Evolutionary conservation across 2,329 filamentous ascomycete species (phyloP), one percentile per base, ranked within the genome.

Genomic region (Cytospora piceicola): DNA sequence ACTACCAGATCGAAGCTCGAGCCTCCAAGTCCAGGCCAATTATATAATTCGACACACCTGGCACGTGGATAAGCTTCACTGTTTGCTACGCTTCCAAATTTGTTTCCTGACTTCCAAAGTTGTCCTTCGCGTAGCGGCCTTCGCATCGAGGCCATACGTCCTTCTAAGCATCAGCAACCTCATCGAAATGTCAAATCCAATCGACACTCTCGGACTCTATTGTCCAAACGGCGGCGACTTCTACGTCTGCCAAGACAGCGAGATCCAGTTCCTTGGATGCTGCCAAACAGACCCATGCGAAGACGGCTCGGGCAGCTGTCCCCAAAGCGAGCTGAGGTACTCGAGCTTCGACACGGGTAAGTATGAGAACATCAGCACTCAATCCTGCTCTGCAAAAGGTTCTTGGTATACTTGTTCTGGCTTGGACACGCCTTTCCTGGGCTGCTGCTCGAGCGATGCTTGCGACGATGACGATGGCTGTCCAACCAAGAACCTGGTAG

Each of bases 231-330:
- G 71, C 6, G 74, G 75, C 30, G 34, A 67, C 5, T 79, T 80
- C 42, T 79, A 78, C 70, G 69, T 79, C 66, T 79, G 78, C 67
- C 58, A 65, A 7, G 69, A 70, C 2, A 73, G 72, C 55, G 66
- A 65, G 1, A 63, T 69, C 2, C 74, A 74, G 14, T 81, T 80
- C 67, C 63, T 81, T 32, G 79, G 79, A 30, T 81, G 79, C 67
- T 81, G 79, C 70, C 68, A 70, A 42, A 70, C 72, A 39, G 69
- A 81, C 60, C 78, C 79, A 2, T 78, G 75, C 70, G 65, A 70
- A 27, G 65, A 69, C 36, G 69, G 68, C 36, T 69, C 71, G 24
- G 78, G 77, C 42, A 51, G 65, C 42, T 80, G 79, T 61, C 77
- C 77, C 1, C 69, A 72, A 11, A 66, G 69, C 4, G 65, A 74